phyloP scores from a whole-genome alignment of 257 asterid species.

The Henckelia pumila region DNA sequence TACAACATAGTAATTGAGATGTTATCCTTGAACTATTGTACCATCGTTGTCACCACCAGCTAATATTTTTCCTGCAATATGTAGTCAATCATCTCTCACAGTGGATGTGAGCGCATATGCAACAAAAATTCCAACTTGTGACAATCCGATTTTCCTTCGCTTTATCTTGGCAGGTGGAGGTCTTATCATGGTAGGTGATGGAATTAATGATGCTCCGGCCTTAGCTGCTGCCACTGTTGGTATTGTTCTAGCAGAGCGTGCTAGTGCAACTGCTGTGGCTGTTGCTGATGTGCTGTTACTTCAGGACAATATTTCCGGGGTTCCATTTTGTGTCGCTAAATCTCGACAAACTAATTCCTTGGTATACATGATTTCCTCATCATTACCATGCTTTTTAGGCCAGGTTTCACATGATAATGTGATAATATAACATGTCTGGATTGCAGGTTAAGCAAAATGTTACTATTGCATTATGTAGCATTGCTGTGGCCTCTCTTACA shows the following conservation, averaged over 20 bases:
- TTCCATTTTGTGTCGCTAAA: slow-evolving; percentile 87
- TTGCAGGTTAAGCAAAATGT: slow-evolving; percentile 90
- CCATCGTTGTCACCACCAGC: neutral
- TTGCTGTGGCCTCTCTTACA: slow-evolving; percentile 87
- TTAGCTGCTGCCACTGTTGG: slow-evolving; percentile 98
- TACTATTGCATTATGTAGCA: slow-evolving; percentile 84
- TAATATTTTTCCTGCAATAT: neutral
- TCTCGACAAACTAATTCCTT: slow-evolving; percentile 84
- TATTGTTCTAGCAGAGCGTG: slow-evolving; percentile 90
- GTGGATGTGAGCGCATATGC: neutral
- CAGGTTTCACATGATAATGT: slow-evolving; percentile 1
- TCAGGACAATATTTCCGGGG: slow-evolving; percentile 88
- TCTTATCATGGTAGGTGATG: slow-evolving; percentile 98
- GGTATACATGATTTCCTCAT: slow-evolving; percentile 42
- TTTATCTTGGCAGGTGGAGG: slow-evolving; percentile 61
- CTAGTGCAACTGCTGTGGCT: slow-evolving; percentile 97
- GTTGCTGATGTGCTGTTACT: slow-evolving; percentile 93
- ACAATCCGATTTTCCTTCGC: neutral
- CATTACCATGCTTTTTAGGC: neutral
- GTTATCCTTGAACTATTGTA: no score
- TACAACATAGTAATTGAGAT: no score
- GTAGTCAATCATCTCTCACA: neutral
- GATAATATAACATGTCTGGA: neutral
- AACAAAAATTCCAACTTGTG: neutral
- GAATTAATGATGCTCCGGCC: slow-evolving; percentile 98